Evolutionary conservation across 306 rosid genomes (phyloP).

Genomic region (Oxytropis ochrocephala): DNA sequence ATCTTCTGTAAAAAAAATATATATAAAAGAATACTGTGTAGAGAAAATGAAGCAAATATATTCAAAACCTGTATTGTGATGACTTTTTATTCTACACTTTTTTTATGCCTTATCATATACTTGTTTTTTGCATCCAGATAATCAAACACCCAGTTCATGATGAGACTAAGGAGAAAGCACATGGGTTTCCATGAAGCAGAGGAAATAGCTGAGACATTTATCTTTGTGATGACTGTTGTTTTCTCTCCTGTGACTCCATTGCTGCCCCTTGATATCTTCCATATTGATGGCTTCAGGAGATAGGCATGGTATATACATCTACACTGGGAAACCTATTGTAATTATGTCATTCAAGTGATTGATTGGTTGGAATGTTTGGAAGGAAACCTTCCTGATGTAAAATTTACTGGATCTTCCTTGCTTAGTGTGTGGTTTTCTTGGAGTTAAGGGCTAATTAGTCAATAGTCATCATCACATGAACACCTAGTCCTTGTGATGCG

Average conservation of each 20-base stretch:
- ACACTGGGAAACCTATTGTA: constrained; percentile 21
- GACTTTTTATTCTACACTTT: neutral
- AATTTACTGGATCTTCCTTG: constrained; percentile 21
- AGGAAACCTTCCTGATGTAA: constrained; percentile 46
- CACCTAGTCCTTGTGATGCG: neutral
- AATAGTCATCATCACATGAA: neutral
- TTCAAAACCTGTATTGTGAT: neutral
- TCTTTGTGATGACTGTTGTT: constrained; percentile 5
- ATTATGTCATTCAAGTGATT: constrained; percentile 31
- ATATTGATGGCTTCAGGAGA: constrained; percentile 23
- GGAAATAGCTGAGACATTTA: constrained; percentile 16
- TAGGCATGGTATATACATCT: constrained; percentile 23
- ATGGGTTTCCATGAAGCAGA: neutral
- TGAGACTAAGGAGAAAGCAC: neutral
- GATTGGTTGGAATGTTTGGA: constrained; percentile 39
- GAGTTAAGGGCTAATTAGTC: neutral
- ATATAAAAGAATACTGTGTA: neutral
- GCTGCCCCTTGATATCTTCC: constrained; percentile 20
- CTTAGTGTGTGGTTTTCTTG: constrained; percentile 31
- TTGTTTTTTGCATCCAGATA: constrained; percentile 34
- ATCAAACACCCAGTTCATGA: constrained; percentile 32
- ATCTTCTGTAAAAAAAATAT: neutral
- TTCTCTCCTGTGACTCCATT: constrained; percentile 15
- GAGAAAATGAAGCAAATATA: neutral
- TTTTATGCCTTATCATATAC: neutral